phyloP scores from a whole-genome alignment of 192 early-diverging fungal genomes.

The Allomyces javanicus region DNA sequence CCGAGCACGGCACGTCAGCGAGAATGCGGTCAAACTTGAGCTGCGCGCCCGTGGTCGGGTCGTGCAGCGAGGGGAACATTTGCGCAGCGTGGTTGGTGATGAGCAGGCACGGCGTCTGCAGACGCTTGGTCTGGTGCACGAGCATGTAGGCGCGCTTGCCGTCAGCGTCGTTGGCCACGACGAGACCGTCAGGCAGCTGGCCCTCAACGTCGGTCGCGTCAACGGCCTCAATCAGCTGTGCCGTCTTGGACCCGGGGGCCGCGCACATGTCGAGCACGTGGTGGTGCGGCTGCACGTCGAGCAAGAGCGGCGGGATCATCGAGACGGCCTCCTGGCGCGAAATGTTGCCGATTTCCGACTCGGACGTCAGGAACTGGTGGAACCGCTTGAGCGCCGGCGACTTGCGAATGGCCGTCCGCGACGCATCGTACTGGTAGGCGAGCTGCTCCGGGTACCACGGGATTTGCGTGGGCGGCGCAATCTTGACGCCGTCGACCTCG shows the following conservation, averaged over 20 bases:
- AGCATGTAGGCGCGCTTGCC: conserved; percentile 79
- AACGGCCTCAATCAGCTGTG: conserved; percentile 67
- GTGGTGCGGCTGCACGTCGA: conserved; percentile 78
- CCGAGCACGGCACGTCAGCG: conserved; percentile 93
- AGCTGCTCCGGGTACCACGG: conserved; percentile 80
- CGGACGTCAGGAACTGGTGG: conserved; percentile 85
- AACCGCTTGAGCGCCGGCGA: conserved; percentile 56
- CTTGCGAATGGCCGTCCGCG: conserved; percentile 56
- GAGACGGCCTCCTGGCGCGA: conserved; percentile 88
- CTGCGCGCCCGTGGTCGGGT: conserved; percentile 14
- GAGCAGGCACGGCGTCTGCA: conserved; percentile 78
- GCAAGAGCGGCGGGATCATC: conserved; percentile 90
- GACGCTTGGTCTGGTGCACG: conserved; percentile 84
- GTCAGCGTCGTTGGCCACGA: conserved; percentile 94
- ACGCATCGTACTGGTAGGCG: conserved; percentile 69
- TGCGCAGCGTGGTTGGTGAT: conserved; percentile 93
- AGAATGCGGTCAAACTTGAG: conserved; percentile 93
- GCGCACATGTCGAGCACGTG: conserved; percentile 89
- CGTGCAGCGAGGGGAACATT: conserved; percentile 56
- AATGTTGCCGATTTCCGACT: conserved; percentile 96
- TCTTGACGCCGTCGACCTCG: conserved; percentile 46
- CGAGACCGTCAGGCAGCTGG: conserved; percentile 46
- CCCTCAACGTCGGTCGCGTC: conserved; percentile 37
- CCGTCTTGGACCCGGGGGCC: conserved; percentile 95
- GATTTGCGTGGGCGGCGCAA: conserved; percentile 56